These are phyloP conservation scores for Vanrija sp. DNA, from an alignment of 1,284 basidiomycete species.

Conservation along the genomic window DNA sequence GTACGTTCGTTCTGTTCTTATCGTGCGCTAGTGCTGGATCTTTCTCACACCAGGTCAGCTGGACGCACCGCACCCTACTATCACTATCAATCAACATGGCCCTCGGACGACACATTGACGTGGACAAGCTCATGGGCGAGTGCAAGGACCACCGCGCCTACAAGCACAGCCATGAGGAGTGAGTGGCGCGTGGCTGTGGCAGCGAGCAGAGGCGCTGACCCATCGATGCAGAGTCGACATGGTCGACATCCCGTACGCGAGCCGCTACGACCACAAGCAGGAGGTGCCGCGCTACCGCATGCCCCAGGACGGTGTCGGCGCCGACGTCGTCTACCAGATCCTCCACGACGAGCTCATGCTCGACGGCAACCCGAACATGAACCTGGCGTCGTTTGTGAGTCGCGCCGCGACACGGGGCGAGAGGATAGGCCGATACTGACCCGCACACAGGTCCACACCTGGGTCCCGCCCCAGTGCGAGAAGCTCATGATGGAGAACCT, in stretches of 20 bases:
- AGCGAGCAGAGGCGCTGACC: background rate
- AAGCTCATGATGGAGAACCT: conserved; percentile 78
- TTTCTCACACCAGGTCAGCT: too few relatives aligned
- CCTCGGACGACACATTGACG: background rate
- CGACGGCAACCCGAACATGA: conserved; percentile 72
- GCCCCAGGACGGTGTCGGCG: conserved; percentile 47
- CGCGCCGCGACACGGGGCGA: background rate
- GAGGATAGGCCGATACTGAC: background rate
- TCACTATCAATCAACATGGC: background rate
- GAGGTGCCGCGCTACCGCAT: conserved; percentile 48
- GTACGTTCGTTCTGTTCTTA: too few relatives aligned
- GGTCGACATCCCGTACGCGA: conserved; percentile 39
- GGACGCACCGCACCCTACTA: too few relatives aligned
- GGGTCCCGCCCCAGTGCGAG: conserved; percentile 60
- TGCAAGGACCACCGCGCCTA: background rate
- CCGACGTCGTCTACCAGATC: conserved; percentile 63
- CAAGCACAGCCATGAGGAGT: too few relatives aligned
- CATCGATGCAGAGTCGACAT: conserved; percentile 21
- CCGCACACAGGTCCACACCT: conserved; percentile 63
- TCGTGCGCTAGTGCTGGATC: too few relatives aligned
- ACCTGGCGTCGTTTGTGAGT: conserved; percentile 60
- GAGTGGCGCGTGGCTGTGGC: too few relatives aligned
- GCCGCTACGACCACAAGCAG: conserved; percentile 38
- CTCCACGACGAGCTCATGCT: conserved; percentile 78
- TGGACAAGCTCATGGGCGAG: background rate